A percentile compares a stretch with the other conserved stretches of the same genome.
phyloP scores from a whole-genome alignment of 805 yeast species.

The Ogataea sp. region DNA sequence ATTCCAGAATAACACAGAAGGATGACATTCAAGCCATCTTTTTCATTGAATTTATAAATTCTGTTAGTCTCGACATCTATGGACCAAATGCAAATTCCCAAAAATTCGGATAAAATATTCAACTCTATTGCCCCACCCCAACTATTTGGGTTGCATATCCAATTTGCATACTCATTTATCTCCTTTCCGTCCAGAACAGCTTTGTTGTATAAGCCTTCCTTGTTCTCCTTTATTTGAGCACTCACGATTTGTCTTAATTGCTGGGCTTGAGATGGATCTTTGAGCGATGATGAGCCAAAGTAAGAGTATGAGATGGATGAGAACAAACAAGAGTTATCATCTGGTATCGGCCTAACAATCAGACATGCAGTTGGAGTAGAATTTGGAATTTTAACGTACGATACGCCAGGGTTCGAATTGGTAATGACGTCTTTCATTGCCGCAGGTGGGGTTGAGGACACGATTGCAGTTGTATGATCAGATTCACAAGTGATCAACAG shows the following conservation, averaged over 20 bases:
- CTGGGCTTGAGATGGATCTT: conserved; percentile 29
- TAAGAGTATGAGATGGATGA: conserved; percentile 52
- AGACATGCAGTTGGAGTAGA: conserved; percentile 23
- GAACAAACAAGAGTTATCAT: conserved; percentile 74
- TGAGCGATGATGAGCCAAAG: conserved; percentile 21
- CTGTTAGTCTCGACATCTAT: conserved; percentile 58
- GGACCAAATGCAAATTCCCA: conserved; percentile 46
- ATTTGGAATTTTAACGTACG: conserved; percentile 6
- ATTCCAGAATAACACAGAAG: conserved; percentile 59
- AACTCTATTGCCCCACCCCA: conserved; percentile 88
- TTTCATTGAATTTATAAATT: conserved; percentile 44
- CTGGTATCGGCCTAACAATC: conserved; percentile 53
- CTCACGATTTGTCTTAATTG: conserved; percentile 49
- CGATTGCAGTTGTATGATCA: too few species aligned
- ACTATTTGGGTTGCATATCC: conserved; percentile 53
- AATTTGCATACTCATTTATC: conserved; percentile 38
- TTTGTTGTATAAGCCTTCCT: conserved; percentile 37
- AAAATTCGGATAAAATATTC: conserved; percentile 47
- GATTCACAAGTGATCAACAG: conserved; percentile 38
- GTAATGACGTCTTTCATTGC: background rate
- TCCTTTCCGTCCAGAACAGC: conserved; percentile 56
- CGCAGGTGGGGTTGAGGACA: too few species aligned
- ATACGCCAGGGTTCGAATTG: conserved; percentile 5
- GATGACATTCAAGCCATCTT: conserved; percentile 31
- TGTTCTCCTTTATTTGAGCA: conserved; percentile 31